Base-by-base conservation (phyloP, 2,329 filamentous ascomycete species). In the Tothia fuscella region DNA sequence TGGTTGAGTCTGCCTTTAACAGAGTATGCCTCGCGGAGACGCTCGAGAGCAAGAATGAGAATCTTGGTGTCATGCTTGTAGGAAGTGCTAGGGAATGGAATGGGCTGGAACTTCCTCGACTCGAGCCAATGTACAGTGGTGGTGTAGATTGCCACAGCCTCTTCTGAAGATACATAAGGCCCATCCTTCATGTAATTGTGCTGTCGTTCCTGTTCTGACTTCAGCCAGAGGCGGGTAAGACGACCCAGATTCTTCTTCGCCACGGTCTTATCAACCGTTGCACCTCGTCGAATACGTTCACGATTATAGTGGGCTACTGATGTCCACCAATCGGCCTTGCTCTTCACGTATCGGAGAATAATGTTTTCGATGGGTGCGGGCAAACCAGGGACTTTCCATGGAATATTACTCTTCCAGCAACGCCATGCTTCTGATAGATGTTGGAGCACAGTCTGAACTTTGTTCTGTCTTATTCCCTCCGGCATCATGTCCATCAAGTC, bases 401-500 rank as follows among this genome's bases (percentile, higher is more conserved):
- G 91, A 51, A 98, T 98, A 56, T 98, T 98, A 65, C 88, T 95
- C 79, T 98, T 98, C 91, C 91, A 98, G 67, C 91, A 98, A 66
- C 91, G 77, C 91, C 91, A 98, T 12, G 91, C 91, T 66, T 98
- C 91, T 0, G 89, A 96, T 31, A 98, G 66, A 71, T 98, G 93
- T 56, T 96, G 91, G 41, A 98, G 68, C 33, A 98, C 89, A 2
- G 88, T 94, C 62, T 98, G 94, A 61, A 98, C 87, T 66, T 98
- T 98, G 68, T 91, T 98, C 60, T 98, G 91, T 62, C 95, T 95
- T 67, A 98, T 96, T 50, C 91, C 91, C 59, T 98, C 93, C 0
- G 91, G 91, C 91, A 98, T 98, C 93, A 98, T 98, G 56, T 98
- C 91, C 83, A 95, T 95, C 38, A 98, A 70, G 63, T 98, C 91